Evolutionary conservation across 192 early-diverging fungal genomes (phyloP).

Genomic region (Backusella psychrophila): DNA sequence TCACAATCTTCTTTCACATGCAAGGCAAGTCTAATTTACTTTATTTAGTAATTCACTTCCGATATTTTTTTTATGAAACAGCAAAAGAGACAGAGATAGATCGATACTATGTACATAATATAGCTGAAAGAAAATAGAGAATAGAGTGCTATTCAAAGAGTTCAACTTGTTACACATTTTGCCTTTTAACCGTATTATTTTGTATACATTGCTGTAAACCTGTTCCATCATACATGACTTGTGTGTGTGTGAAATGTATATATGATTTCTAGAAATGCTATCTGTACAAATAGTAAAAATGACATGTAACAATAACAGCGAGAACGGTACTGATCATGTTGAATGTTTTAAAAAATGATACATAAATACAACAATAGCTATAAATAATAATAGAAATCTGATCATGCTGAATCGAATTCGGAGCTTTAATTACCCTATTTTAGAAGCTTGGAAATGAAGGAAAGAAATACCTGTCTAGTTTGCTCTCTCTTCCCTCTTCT

Average conservation of each 20-base stretch:
- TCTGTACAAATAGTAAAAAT: background rate
- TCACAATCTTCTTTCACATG: background rate
- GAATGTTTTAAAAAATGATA: background rate
- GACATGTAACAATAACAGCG: background rate
- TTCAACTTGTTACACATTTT: background rate
- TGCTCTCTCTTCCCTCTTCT: background rate
- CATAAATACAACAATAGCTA: background rate
- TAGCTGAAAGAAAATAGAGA: background rate
- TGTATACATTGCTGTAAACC: background rate
- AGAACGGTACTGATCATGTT: background rate
- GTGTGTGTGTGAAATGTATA: background rate
- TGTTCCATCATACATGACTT: background rate
- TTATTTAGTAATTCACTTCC: background rate
- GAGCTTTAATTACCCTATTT: background rate
- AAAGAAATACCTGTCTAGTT: conserved; percentile 1
- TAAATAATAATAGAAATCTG: background rate
- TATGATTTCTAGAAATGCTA: background rate
- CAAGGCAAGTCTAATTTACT: background rate
- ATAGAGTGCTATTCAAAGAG: background rate
- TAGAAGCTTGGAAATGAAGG: background rate
- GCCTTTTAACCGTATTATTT: background rate
- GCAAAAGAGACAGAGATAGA: background rate
- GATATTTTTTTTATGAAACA: background rate
- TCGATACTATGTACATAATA: background rate
- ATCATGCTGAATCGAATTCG: background rate